Evolutionary conservation across 2,329 filamentous ascomycete genomes (phyloP), one percentile per base, ranked within the genome.

Genomic region (Hypoxylon sp.): DNA sequence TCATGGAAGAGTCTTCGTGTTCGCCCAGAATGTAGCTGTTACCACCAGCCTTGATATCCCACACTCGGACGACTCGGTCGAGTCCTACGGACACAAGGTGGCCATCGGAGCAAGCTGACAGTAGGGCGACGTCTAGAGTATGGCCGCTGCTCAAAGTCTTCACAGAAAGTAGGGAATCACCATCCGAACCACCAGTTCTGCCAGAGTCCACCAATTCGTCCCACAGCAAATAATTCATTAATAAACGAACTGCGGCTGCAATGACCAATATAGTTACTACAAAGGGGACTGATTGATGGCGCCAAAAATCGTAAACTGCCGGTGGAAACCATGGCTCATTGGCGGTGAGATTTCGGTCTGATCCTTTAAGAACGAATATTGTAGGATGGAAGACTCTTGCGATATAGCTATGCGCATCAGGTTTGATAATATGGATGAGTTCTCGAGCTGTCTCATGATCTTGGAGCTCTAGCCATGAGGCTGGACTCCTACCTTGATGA

Each of bases 371-470:
- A 3, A 94, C 91, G 68, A 94, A 91, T 2, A 94, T 85, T 3
- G 94, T 80, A 1, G 92, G 92, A 44, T 94, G 90, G 75, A 92
- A 93, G 0, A 94, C 91, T 48, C 87, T 86, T 22, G 92, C 92
- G 17, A 93, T 83, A 76, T 94, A 93, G 77, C 89, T 92, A 74
- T 92, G 86, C 1, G 89, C 87, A 60, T 86, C 83, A 5, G 92
- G 92, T 70, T 93, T 94, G 73, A 94, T 86, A 33, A 92, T 87
- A n/a, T 88, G 85, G 76, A 94, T 93, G 14, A 94, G 86, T 75
- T 94, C 92, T 39, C 87, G 87, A 2, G 92, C 92, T 0, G 92
- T 94, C 74, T 93, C 91, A 73, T 94, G 91, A 72, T 94, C 92
- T 77, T 94, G 92, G 62, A 94, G 84, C 26, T 87, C 86, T 54